A percentile compares a stretch with the other conserved stretches of the same genome.
These are phyloP conservation scores for Linum tenue DNA, from an alignment of 345 rosid genomes.

Conservation along the genomic window DNA sequence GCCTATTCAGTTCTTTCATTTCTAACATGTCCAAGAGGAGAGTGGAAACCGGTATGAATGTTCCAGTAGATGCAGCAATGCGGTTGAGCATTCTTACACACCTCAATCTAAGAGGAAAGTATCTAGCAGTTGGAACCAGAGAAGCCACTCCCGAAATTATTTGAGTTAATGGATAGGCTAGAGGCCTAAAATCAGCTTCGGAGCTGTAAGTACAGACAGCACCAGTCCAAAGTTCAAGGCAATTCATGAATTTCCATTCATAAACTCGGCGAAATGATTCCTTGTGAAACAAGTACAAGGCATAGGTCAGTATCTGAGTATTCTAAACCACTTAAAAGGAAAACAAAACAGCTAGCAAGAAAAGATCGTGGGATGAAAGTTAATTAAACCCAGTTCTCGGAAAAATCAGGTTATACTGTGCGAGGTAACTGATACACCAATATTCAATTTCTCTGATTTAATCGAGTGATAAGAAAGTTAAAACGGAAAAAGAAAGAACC, in stretches of 20 bases:
- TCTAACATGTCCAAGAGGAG: slow-evolving; percentile 95
- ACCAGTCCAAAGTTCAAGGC: slow-evolving; percentile 98
- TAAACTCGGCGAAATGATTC: slow-evolving; percentile 89
- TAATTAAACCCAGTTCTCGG: too few relatives aligned
- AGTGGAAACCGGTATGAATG: slow-evolving; percentile 84
- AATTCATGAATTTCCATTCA: slow-evolving; percentile 91
- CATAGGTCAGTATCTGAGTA: not conserved
- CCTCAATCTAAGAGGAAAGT: slow-evolving; percentile 81
- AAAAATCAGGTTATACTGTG: not conserved
- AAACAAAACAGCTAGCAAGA: slow-evolving; percentile 6
- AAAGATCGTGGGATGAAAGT: too few relatives aligned
- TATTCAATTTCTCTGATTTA: not conserved
- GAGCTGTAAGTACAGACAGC: slow-evolving; percentile 64
- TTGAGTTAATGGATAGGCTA: slow-evolving; percentile 86
- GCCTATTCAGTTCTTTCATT: slow-evolving; percentile 80
- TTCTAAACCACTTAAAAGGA: not conserved
- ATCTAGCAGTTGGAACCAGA: slow-evolving; percentile 87
- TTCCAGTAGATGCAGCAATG: slow-evolving; percentile 61
- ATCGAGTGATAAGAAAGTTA: not conserved
- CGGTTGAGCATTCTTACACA: slow-evolving; percentile 88
- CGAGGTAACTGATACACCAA: not conserved
- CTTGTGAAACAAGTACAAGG: slow-evolving; percentile 23
- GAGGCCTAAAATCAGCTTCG: slow-evolving; percentile 70
- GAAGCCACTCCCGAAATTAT: slow-evolving; percentile 84
- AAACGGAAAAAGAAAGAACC: slow-evolving; percentile 30